These are phyloP conservation scores for Metarhizium album DNA, from an alignment of 2,329 filamentous ascomycete species.

Conservation along the genomic window DNA sequence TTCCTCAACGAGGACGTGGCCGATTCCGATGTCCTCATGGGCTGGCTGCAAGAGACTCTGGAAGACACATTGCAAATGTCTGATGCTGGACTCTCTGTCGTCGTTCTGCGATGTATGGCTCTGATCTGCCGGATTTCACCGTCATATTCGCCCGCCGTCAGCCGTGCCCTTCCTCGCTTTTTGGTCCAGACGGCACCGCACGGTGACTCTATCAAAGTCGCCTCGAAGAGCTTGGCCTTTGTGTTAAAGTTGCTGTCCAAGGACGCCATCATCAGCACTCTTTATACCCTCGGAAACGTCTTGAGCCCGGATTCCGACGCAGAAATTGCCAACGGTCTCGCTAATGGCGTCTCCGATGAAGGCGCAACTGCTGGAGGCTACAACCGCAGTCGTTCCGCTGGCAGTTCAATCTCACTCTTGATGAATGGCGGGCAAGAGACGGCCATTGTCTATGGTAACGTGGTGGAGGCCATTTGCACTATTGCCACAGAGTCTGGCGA, in stretches of 20 bases:
- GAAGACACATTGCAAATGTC: constrained; percentile 73
- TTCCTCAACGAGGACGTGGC: constrained; percentile 72
- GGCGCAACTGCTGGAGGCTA: constrained; percentile 33
- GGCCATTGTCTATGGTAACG: constrained; percentile 65
- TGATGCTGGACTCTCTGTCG: constrained; percentile 64
- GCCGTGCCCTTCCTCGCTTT: constrained; percentile 70
- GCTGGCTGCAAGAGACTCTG: constrained; percentile 77
- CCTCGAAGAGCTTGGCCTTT: constrained; percentile 75
- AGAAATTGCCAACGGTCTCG: constrained; percentile 39
- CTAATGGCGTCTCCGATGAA: constrained; percentile 31
- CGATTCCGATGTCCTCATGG: constrained; percentile 66
- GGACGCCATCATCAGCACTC: constrained; percentile 85
- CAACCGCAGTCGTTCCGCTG: constrained; percentile 46
- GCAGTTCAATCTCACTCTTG: constrained; percentile 70
- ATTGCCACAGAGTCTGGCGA: constrained; percentile 75
- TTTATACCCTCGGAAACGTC: constrained; percentile 95
- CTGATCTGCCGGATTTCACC: constrained; percentile 68
- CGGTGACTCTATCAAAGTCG: constrained; percentile 58
- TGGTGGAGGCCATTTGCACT: constrained; percentile 92
- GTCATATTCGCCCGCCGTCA: constrained; percentile 62
- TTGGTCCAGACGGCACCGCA: constrained; percentile 75
- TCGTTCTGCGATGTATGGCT: constrained; percentile 71
- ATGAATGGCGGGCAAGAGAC: constrained; percentile 69
- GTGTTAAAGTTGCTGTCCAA: constrained; percentile 76
- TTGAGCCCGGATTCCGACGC: constrained; percentile 61